Evolutionary conservation across 805 yeast genomes (phyloP).

Genomic region (Wickerhamiella slavikovae): DNA sequence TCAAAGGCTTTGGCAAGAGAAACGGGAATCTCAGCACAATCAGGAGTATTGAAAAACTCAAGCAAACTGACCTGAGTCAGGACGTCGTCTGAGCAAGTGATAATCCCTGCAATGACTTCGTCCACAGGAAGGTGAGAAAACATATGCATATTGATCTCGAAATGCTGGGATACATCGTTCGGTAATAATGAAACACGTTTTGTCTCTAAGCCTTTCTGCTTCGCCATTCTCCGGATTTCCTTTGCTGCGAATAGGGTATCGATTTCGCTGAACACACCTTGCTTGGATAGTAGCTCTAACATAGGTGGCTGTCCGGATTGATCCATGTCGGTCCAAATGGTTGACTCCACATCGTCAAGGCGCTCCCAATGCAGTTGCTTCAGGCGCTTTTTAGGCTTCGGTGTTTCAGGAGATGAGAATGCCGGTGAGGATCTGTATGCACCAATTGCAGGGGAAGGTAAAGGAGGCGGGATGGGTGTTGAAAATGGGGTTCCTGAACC

Average conservation of each 20-base stretch:
- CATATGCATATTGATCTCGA: slow-evolving; percentile 80
- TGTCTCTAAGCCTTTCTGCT: slow-evolving; percentile 25
- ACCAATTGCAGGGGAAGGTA: no score
- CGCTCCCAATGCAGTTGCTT: slow-evolving; percentile 97
- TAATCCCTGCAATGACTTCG: slow-evolving; percentile 45
- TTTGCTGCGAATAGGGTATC: slow-evolving; percentile 79
- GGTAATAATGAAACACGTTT: slow-evolving; percentile 51
- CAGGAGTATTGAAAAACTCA: slow-evolving; percentile 65
- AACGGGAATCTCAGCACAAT: slow-evolving; percentile 54
- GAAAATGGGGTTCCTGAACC: neutral
- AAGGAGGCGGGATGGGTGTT: neutral
- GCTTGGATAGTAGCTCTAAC: slow-evolving; percentile 42
- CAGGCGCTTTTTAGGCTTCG: slow-evolving; percentile 54
- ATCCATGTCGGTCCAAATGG: slow-evolving; percentile 47
- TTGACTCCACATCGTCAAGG: slow-evolving; percentile 60
- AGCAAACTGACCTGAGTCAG: slow-evolving; percentile 49
- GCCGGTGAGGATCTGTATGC: no score
- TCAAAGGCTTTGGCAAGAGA: slow-evolving; percentile 48
- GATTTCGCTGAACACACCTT: slow-evolving; percentile 67
- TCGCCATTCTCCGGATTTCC: slow-evolving; percentile 30
- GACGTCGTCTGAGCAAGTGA: slow-evolving; percentile 58
- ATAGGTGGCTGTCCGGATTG: slow-evolving; percentile 31
- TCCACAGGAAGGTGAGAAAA: slow-evolving; percentile 41
- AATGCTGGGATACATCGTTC: slow-evolving; percentile 78
- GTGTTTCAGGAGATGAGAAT: slow-evolving; percentile 12